Evolutionary conservation across 257 asterid species (phyloP).

Genomic region (Marsdenia floribunda): DNA sequence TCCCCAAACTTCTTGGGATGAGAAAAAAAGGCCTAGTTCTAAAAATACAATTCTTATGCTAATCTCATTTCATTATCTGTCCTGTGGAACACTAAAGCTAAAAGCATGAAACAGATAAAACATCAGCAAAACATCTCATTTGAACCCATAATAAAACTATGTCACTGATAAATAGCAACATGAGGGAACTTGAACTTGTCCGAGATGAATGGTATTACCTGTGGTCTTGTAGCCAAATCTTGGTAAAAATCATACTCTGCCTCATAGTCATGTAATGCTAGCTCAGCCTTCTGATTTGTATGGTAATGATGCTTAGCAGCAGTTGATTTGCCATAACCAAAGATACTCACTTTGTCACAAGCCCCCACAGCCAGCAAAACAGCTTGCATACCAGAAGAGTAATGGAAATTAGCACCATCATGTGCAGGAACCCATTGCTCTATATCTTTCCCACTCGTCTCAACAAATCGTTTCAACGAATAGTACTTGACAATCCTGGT

Average conservation of each 20-base stretch:
- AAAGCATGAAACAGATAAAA: neutral
- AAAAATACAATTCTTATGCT: neutral
- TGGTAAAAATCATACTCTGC: slow-evolving; percentile 83
- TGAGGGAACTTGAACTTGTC: slow-evolving; percentile 67
- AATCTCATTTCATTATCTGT: neutral
- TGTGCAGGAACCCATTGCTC: slow-evolving; percentile 66
- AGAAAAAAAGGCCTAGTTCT: too few relatives aligned
- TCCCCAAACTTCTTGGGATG: slow-evolving; percentile 2
- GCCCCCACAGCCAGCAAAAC: slow-evolving; percentile 78
- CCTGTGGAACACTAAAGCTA: neutral
- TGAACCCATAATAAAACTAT: neutral
- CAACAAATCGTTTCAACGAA: slow-evolving; percentile 56
- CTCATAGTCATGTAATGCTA: slow-evolving; percentile 76
- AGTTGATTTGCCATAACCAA: slow-evolving; percentile 78
- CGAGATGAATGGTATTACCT: slow-evolving; percentile 66
- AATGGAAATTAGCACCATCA: slow-evolving; percentile 72
- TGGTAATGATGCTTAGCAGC: slow-evolving; percentile 84
- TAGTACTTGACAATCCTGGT: slow-evolving; percentile 79
- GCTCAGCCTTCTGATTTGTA: slow-evolving; percentile 81
- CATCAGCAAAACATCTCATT: neutral
- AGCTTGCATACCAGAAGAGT: slow-evolving; percentile 97
- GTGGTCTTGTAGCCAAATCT: slow-evolving; percentile 50
- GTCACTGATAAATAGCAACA: slow-evolving; percentile 57
- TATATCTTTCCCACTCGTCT: slow-evolving; percentile 40
- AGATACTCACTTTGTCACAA: slow-evolving; percentile 76